Evolutionary conservation across 768 basidiomycete species (phyloP), one percentile per base, ranked within the genome.

Genomic region (Coprinellus aureogranulatus): DNA sequence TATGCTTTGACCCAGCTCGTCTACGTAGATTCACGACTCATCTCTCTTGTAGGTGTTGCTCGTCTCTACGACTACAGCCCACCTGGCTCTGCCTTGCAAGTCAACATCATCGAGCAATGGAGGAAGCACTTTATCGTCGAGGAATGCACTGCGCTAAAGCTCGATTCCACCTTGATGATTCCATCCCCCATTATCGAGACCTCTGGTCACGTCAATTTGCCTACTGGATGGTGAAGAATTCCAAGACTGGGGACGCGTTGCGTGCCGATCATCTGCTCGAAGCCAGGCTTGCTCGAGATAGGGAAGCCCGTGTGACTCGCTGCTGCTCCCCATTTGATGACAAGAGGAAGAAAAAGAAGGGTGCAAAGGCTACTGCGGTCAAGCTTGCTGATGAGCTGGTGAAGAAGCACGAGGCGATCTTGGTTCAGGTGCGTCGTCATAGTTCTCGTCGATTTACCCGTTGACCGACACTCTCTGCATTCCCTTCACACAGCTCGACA

Each of bases 191-290:
- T 98, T 10, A 95, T 98, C 68, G 95, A 97, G 72, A 87, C 96
- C 0, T 98, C 94, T 31, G 95, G 97, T 27, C 97, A 98, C 75
- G 96, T 98, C 94, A 42, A 86, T 99, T 98, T 68, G 92, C 96
- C 4, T 97, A 99, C 69, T 99, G 95, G 96, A 98, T 98, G 96
- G 92, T 93, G 67, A 97, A 96, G 77, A 96, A 98, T 65, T 77
- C 78, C 25, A 87, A 92, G 77, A 95, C 90, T n/a, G 94, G 94
- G 44, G 94, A 98, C 66, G 95, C 98, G 48, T 86, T 97, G 65
- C 88, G 96, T 45, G 96, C 96, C 25, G 95, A 98, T 71, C 97
- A 98, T 73, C 83, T 98, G 45, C 80, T 98, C 45, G 90, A 96
- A 73, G 92, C 92, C 4, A 79, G 95, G 22, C 76, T 98, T 51